Percentiles rank a stretch among this genome's conserved stretches.
Conservation (phyloP, 2,329 filamentous ascomycete genomes). For the Cercospora brassicicola region DNA sequence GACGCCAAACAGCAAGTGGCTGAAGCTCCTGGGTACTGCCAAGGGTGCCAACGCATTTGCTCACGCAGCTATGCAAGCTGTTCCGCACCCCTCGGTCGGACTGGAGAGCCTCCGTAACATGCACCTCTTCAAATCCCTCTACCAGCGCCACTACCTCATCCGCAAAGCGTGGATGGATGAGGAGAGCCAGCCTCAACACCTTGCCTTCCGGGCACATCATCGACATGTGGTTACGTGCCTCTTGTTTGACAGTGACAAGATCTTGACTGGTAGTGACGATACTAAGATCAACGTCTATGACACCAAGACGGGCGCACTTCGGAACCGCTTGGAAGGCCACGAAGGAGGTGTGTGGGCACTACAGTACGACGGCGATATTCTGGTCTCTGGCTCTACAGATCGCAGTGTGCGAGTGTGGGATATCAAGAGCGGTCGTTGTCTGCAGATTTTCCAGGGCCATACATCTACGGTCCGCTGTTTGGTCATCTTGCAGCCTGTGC, state of each 20-base stretch:
- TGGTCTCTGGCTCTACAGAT: constrained; percentile 95
- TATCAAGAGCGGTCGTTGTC: constrained; percentile 87
- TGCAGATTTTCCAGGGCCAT: constrained; percentile 94
- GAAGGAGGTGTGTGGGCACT: constrained; percentile 97
- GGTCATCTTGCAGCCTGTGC: constrained; percentile 85
- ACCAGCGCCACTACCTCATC: constrained; percentile 88
- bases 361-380: constrained; percentile 90
- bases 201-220: constrained; percentile 94
- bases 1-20: constrained; percentile 41
- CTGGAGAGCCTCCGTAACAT: constrained; percentile 75
- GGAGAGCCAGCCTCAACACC: constrained; percentile 80
- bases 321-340: constrained; percentile 83
- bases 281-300: constrained; percentile 98
- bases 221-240: constrained; percentile 96
- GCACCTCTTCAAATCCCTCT: constrained; percentile 94
- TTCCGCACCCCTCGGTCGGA: constrained; percentile 79
- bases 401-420: constrained; percentile 99
- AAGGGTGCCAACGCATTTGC: constrained; percentile 86
- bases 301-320: constrained; percentile 85
- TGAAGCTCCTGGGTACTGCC: constrained; percentile 54
- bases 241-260: constrained; percentile 97
- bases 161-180: constrained; percentile 85
- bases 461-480: constrained; percentile 95
- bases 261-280: constrained; percentile 95
- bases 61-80: constrained; percentile 75